Evolutionary conservation across 805 yeast genomes (phyloP).

Genomic region (Candida sithepensis): DNA sequence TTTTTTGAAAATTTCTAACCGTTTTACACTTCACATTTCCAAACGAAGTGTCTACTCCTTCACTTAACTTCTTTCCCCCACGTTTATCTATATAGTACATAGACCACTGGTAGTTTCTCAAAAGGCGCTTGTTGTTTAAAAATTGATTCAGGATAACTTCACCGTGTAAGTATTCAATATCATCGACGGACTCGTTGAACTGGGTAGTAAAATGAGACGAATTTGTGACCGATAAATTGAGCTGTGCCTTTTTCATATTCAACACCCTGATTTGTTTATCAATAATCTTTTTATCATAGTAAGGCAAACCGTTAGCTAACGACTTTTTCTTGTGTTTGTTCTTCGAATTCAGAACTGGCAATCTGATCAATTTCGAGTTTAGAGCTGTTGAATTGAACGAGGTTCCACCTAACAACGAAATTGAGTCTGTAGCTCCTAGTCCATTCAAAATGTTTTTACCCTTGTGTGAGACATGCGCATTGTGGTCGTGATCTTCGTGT

Average conservation of each 20-base stretch:
- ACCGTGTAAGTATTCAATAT: conserved; percentile 48
- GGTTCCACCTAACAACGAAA: conserved; percentile 27
- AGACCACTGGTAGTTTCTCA: conserved; percentile 45
- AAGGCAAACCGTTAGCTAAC: conserved; percentile 40
- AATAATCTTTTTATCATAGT: conserved; percentile 30
- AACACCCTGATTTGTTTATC: conserved; percentile 22
- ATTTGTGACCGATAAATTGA: conserved; percentile 23
- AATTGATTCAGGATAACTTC: conserved; percentile 43
- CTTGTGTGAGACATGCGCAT: conserved; percentile 15
- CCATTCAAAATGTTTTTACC: conserved; percentile 25
- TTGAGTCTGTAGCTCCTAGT: conserved; percentile 22
- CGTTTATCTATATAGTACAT: conserved; percentile 43
- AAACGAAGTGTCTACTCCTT: conserved; percentile 12
- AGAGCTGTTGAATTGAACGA: conserved; percentile 22
- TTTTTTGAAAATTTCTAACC: conserved; percentile 29
- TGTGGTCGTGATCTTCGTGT: conserved; percentile 29
- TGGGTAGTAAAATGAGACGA: conserved; percentile 27
- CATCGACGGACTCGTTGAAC: conserved; percentile 36
- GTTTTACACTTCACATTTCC: conserved; percentile 17
- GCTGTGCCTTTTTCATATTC: conserved; percentile 27
- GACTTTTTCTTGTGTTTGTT: conserved; percentile 18
- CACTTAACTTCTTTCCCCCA: conserved; percentile 32
- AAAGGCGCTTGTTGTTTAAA: conserved; percentile 37
- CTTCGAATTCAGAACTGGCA: conserved; percentile 23
- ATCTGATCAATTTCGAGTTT: conserved; percentile 25